These are phyloP conservation scores for Dictyostelium citrinum DNA, from an alignment of 78 protist genomes.

Conservation along the genomic window DNA sequence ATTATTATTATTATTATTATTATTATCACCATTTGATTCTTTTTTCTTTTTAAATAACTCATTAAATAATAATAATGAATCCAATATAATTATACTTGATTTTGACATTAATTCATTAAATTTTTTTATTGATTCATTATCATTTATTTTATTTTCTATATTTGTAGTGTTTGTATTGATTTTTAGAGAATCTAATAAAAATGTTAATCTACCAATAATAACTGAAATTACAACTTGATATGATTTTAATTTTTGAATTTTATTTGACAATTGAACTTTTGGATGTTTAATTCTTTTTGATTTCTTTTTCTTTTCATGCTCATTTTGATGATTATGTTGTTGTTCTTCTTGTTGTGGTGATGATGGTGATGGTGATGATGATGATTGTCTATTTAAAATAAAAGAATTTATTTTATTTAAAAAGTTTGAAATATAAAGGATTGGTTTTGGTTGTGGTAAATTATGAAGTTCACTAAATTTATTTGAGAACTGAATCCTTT, in stretches of 20 bases:
- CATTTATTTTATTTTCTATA: background rate
- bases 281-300: slow-evolving; percentile 27
- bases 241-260: background rate
- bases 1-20: background rate
- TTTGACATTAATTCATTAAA: background rate
- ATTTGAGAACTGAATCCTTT: background rate
- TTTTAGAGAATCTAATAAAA: background rate
- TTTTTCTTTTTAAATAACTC: background rate
- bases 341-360: background rate
- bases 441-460: background rate
- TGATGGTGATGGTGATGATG: background rate
- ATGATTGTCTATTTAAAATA: background rate
- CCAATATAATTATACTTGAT: background rate
- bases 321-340: background rate
- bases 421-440: background rate
- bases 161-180: background rate
- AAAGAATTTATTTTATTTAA: background rate
- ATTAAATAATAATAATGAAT: background rate
- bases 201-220: slow-evolving; percentile 50
- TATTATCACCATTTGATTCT: background rate
- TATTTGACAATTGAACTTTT: background rate
- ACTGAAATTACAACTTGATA: background rate
- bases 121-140: background rate
- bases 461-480: slow-evolving; percentile 14
- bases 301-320: background rate